Base-by-base conservation (phyloP, 306 rosid genomes). In the Cucumis sativus region DNA sequence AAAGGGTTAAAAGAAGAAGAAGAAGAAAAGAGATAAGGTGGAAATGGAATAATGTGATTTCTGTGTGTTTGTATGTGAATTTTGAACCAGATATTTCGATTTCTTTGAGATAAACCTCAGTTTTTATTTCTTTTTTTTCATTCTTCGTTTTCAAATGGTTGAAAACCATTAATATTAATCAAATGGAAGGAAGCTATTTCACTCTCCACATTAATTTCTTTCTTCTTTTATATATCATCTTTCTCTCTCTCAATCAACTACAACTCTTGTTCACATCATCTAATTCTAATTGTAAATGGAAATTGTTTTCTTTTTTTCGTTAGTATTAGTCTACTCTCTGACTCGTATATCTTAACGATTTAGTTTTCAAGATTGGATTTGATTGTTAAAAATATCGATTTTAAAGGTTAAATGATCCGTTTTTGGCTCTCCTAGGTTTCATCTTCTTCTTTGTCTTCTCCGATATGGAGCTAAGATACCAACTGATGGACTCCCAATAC, bases 11-110 rank as follows among this genome's bases (percentile, higher is more conserved):
- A 16, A 74, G 71, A 79, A 75, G 43, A 16, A 74, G 71, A 79
- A 75, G 43, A 45, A 20, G 10, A 40, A 80, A 77, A 81, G 70
- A 40, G 96, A 87, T 90, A 81, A 86, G 88, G 87, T 4, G 73
- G 87, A 69, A 83, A 58, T 82, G 68, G 64, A 49, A 49, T 20
- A 78, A 70, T 63, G 57, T 54, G 80, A 9, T 78, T 80, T 63
- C 59, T 51, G 75, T 70, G 71, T 63, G n/a, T 69, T n/a, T 61
- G 21, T 28, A 39, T 47, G 39, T 28, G 80, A 20, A 83, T 77
- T 77, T 13, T 12, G 79, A 84, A 64, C 89, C 89, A 85, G 82
- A 77, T 86, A 82, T 78, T 49, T 83, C 77, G 49, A 41, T 84
- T 81, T 83, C 76, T 76, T 69, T 17, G 51, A 74, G 87, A 89